Evolutionary conservation across 23 red algal genomes (phyloP).

Genomic region (Gracilaria gracilis): DNA sequence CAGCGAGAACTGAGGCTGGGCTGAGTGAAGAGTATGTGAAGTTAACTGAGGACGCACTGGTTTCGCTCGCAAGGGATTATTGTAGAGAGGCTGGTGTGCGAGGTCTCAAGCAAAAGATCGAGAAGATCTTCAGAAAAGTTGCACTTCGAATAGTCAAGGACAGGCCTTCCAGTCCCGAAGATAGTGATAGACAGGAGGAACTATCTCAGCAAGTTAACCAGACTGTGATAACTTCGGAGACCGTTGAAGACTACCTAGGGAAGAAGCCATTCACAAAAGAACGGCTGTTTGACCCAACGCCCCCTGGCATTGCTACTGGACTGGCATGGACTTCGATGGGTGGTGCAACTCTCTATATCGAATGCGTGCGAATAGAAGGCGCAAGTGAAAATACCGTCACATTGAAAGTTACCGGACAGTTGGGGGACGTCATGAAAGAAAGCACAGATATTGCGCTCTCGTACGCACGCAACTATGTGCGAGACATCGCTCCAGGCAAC

Average conservation of each 20-base stretch:
- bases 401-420: conserved; percentile 80
- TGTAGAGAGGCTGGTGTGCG: conserved; percentile 98
- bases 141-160: conserved; percentile 68
- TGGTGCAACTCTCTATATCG: conserved; percentile 90
- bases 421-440: conserved; percentile 98
- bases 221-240: conserved; percentile 41
- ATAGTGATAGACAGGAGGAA: neutral
- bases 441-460: conserved; percentile 93
- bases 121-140: conserved; percentile 87
- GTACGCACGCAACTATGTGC: conserved; percentile 79
- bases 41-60: conserved; percentile 72
- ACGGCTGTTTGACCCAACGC: conserved; percentile 72
- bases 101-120: conserved; percentile 90
- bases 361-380: conserved; percentile 76
- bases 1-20: conserved; percentile 74
- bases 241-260: conserved; percentile 73
- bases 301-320: conserved; percentile 87
- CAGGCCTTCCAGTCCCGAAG: neutral
- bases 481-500: conserved; percentile 69
- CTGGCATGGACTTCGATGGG: conserved; percentile 95
- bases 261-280: conserved; percentile 85
- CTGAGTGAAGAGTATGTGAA: conserved; percentile 68
- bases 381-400: conserved; percentile 37
- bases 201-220: conserved; percentile 8
- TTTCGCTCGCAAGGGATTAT: conserved; percentile 84